Evolutionary conservation across 176 grass and related monocot genomes (phyloP).

Genomic region (Rhipidocladum racemiflorum): DNA sequence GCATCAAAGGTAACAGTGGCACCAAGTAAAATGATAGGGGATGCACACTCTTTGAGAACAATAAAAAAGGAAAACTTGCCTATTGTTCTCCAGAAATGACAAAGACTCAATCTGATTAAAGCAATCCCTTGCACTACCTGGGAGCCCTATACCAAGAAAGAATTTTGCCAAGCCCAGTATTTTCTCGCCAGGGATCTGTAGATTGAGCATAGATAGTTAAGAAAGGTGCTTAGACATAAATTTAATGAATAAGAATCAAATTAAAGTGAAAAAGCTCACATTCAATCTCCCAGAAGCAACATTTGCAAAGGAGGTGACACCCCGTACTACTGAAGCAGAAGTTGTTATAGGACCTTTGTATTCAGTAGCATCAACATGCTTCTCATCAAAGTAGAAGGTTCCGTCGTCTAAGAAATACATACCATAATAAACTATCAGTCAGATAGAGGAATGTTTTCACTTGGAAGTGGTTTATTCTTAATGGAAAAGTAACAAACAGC

Average conservation of each 20-base stretch:
- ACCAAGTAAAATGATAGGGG: neutral
- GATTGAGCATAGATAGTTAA: conserved; percentile 24
- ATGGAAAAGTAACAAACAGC: neutral
- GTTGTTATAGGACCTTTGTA: conserved; percentile 87
- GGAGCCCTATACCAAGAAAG: conserved; percentile 85
- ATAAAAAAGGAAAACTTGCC: conserved; percentile 38
- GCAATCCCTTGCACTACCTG: conserved; percentile 70
- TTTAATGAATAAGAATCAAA: conserved; percentile 5
- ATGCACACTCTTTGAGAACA: neutral
- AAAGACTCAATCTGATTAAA: conserved; percentile 92
- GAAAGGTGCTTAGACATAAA: conserved; percentile 3
- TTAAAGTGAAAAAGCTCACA: conserved; percentile 37
- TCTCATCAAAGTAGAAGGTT: conserved; percentile 92
- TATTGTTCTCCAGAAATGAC: conserved; percentile 79
- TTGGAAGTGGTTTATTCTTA: neutral
- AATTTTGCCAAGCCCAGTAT: conserved; percentile 84
- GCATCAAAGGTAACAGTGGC: neutral
- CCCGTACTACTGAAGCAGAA: conserved; percentile 79
- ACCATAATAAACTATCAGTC: conserved; percentile 7
- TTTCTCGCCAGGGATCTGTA: conserved; percentile 83
- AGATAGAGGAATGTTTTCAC: neutral
- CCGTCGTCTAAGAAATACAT: conserved; percentile 64
- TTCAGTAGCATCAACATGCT: conserved; percentile 72
- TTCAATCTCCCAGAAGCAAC: conserved; percentile 77
- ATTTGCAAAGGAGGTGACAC: conserved; percentile 63